Evolutionary conservation across 768 basidiomycete species (phyloP), one percentile per base, ranked within the genome.

Genomic region (Mrakia gelida): DNA sequence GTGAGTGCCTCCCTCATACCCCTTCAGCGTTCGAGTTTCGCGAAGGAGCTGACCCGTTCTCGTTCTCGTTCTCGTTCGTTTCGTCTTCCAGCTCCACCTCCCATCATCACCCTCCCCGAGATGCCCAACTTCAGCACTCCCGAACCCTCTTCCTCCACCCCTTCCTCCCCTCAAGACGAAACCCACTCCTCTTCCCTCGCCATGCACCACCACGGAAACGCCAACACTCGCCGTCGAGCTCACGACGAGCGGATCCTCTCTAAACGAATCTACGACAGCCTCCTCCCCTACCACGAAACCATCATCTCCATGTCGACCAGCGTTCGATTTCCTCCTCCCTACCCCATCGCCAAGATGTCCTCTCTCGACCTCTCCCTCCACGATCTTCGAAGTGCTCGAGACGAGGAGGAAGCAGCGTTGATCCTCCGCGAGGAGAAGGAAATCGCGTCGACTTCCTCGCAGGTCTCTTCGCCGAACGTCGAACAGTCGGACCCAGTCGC

Each of bases 231-330:
- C 3, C 30, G 65, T 18, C 73, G 68, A 10, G 28, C 38, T 5
- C 78, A 75, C 54, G 71, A 80, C n/a, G 75, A 84, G 5, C 85
- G 85, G 13, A 84, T 85, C 73, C 86, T 94, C 11, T 91, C 94
- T 9, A 87, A 88, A 75, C 89, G 92, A 28, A 94, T 97, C 45
- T 89, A 92, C 71, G 87, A 91, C 75, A 90, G 92, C 0, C 86
- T 95, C n/a, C 89, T 92, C 59, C 92, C 92, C 2, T 99, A 97
- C 83, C 86, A 87, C 80, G 89, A 87, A 79, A 95, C 92, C 2
- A 94, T 94, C 82, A 92, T 98, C 43, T 98, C 97, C 2, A 92
- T 94, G 62, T 98, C 95, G 3, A 92, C 95, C 0, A 94, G 95
- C 0, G 86, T 98, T 68, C 89, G 93, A 7, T 97, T 97, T 83